Conservation (phyloP, 768 basidiomycete genomes). For the Sporobolomyces phaffii region DNA sequence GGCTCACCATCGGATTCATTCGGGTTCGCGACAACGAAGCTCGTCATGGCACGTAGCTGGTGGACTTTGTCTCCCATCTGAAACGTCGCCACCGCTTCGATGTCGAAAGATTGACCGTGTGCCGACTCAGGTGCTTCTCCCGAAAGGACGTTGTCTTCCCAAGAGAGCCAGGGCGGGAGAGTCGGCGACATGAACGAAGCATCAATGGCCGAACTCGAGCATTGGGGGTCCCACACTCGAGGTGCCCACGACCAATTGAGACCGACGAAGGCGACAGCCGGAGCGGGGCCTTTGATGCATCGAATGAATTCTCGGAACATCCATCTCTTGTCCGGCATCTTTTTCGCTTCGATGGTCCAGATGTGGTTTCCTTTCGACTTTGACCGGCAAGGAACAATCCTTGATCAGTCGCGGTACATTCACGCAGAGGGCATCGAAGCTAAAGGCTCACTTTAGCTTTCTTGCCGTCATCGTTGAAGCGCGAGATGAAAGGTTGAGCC, state of each 20-base stretch:
- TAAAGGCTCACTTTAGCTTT: slow-evolving; percentile 66
- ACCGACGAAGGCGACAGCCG: slow-evolving; percentile 59
- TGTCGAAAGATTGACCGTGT: slow-evolving; percentile 21
- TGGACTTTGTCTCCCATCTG: slow-evolving; percentile 29
- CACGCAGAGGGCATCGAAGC: too few relatives aligned
- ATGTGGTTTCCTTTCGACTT: slow-evolving; percentile 75
- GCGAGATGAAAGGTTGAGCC: slow-evolving; percentile 85
- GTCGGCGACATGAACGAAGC: slow-evolving; percentile 73
- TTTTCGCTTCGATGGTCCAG: slow-evolving; percentile 87
- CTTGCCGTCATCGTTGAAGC: slow-evolving; percentile 98
- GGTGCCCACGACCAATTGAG: slow-evolving; percentile 84
- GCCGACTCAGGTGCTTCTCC: slow-evolving; percentile 57
- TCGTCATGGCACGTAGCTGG: slow-evolving; percentile 18
- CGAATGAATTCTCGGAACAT: slow-evolving; percentile 81
- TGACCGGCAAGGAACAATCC: too few relatives aligned
- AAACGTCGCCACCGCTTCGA: slow-evolving; percentile 40
- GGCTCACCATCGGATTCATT: slow-evolving; percentile 23
- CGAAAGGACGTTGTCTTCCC: slow-evolving; percentile 65
- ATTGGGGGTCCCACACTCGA: slow-evolving; percentile 91
- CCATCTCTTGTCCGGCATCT: slow-evolving; percentile 62
- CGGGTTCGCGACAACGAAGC: slow-evolving; percentile 23
- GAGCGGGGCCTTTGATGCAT: slow-evolving; percentile 75
- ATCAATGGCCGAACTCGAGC: slow-evolving; percentile 65
- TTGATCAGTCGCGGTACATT: too few relatives aligned
- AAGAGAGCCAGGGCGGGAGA: slow-evolving; percentile 78